Conservation (phyloP, 306 rosid species). For the Arachis stenosperma region DNA sequence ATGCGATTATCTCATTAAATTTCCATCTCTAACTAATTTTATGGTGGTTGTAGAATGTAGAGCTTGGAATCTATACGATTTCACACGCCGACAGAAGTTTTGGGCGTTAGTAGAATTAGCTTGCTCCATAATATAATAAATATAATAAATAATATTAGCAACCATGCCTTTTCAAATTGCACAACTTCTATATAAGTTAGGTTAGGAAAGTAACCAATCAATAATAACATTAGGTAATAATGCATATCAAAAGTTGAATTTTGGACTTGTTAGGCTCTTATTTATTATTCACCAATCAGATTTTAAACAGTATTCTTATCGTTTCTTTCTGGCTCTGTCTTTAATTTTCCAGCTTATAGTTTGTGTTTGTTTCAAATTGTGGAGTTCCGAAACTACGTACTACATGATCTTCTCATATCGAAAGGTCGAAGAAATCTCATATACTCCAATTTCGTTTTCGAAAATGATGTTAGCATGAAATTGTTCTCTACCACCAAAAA, state of each 20-base stretch:
- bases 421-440: conserved; percentile 7
- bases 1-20: not conserved
- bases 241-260: not conserved
- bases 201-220: conserved; percentile 15
- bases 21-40: not conserved
- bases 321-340: not conserved
- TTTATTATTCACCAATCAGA: conserved; percentile 14
- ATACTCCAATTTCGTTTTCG: not conserved
- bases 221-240: not conserved
- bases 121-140: not conserved
- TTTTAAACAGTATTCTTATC: conserved; percentile 2
- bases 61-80: not conserved
- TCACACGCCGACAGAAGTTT: conserved; percentile 3
- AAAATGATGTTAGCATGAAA: not conserved
- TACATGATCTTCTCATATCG: not conserved
- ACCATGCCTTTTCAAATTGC: not conserved
- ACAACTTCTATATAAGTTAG: not conserved
- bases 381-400: conserved; percentile 21
- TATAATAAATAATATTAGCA: too few species aligned
- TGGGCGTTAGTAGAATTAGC: not conserved
- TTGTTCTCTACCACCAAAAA: not conserved
- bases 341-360: conserved; percentile 13
- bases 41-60: not conserved
- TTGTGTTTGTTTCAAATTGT: conserved; percentile 1
- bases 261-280: conserved; percentile 15